Conservation (phyloP, 2,329 filamentous ascomycete genomes). For the Aspergillus unguis region DNA sequence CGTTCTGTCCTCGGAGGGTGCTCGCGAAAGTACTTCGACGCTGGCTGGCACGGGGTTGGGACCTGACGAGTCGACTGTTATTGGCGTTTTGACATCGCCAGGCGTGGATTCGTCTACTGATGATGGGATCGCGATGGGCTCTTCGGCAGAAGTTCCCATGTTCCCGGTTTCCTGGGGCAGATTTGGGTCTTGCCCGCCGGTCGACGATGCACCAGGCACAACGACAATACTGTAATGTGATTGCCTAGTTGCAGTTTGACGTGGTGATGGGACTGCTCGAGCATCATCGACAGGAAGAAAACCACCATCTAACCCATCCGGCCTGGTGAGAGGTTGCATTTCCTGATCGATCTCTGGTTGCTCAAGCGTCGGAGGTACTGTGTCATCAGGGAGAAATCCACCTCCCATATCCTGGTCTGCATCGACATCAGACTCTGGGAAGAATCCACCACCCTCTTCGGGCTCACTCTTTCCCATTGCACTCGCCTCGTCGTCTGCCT, state of each 20-base stretch:
- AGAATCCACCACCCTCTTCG: slow-evolving; percentile 35
- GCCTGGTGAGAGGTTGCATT: neutral
- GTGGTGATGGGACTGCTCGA: neutral
- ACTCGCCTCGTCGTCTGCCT: slow-evolving; percentile 37
- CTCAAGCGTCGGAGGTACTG: too few relatives aligned
- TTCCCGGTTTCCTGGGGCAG: slow-evolving; percentile 4
- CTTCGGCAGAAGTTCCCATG: slow-evolving; percentile 22
- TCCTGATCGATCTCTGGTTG: neutral
- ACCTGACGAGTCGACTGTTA: slow-evolving; percentile 25
- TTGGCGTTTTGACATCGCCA: slow-evolving; percentile 22
- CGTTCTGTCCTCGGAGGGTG: slow-evolving; percentile 16
- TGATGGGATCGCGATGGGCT: slow-evolving; percentile 25
- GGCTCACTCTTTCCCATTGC: slow-evolving; percentile 27
- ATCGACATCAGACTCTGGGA: slow-evolving; percentile 20
- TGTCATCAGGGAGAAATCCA: slow-evolving; percentile 38
- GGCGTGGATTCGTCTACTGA: slow-evolving; percentile 22
- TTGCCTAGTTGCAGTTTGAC: neutral
- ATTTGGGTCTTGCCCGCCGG: neutral
- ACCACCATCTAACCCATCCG: slow-evolving; percentile 18
- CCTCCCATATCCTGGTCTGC: slow-evolving; percentile 29
- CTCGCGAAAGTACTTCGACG: slow-evolving; percentile 23
- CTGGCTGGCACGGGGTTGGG: slow-evolving; percentile 25
- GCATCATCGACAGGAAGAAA: slow-evolving; percentile 18
- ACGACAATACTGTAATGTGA: slow-evolving; percentile 32
- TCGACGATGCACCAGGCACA: slow-evolving; percentile 15